Evolutionary conservation across 495 filamentous ascomycete species (phyloP).

Genomic region (Staphylotrichum longicolle): DNA sequence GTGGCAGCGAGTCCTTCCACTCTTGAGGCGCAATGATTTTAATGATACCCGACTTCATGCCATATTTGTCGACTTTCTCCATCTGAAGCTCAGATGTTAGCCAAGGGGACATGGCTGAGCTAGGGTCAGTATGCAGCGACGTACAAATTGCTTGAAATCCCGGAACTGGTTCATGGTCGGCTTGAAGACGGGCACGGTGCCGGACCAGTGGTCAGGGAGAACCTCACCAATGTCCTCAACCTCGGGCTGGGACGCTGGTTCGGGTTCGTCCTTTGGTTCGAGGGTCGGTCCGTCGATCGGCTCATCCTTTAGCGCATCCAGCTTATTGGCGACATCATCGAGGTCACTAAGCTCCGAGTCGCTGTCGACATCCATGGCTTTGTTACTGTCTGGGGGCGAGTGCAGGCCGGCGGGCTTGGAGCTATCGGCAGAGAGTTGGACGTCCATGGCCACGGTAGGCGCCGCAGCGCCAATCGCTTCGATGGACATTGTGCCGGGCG

Average conservation of each 20-base stretch:
- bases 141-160: constrained; percentile 79
- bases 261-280: not conserved
- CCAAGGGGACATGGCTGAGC: not conserved
- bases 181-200: constrained; percentile 89
- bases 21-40: constrained; percentile 93
- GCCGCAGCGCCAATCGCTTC: constrained; percentile 42
- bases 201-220: constrained; percentile 83
- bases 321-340: constrained; percentile 43
- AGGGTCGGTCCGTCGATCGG: not conserved
- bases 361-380: constrained; percentile 50
- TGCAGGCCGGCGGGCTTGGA: constrained; percentile 45
- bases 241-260: constrained; percentile 30
- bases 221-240: constrained; percentile 64
- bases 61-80: constrained; percentile 84
- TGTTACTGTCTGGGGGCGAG: constrained; percentile 53
- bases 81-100: constrained; percentile 47
- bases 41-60: constrained; percentile 94
- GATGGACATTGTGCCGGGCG: constrained; percentile 38
- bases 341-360: constrained; percentile 59
- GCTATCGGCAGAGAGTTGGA: constrained; percentile 18
- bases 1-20: constrained; percentile 79
- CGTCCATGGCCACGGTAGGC: constrained; percentile 31
- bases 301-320: constrained; percentile 17
- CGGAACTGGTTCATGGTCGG: constrained; percentile 93
- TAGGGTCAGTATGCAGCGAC: constrained; percentile 19